Evolutionary conservation across 495 filamentous ascomycete genomes (phyloP), one percentile per base, ranked within the genome.

Genomic region (Aspergillus nidulans): DNA sequence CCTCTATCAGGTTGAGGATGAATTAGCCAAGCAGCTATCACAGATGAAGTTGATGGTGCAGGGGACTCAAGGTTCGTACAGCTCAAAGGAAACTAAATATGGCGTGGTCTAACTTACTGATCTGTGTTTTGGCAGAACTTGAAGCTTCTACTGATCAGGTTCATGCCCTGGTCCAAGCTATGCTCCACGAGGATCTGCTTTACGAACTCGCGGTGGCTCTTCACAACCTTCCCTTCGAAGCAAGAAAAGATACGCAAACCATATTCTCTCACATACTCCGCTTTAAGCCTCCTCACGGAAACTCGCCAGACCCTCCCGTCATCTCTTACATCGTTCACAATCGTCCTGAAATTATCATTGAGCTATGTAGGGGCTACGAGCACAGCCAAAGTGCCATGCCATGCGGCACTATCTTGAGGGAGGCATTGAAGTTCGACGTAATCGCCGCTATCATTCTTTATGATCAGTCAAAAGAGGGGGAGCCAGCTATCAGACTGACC

Each of bases 341-440:
- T 52, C 83, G 90, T 49, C 91, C 94, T 0, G 90, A 96, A 62
- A 85, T 96, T 15, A 79, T 97, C 38, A 76, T 95, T 45, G 89
- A 90, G 43, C 70, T 99, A 52, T 97, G 95, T 67, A 84, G 86
- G 41, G 91, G 91, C 23, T 99, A 97, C 64, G 85, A 89, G 51
- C 78, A 90, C 64, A 85, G 87, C 58, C 91, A 97, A 66, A 95
- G 92, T 72, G 90, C 92, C 3, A 91, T 94, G 66, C 89, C 89
- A 9, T 96, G 92, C 56, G 95, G 95, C 19, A 88, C 87, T 1
- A 90, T 97, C 3, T 76, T 99, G 44, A 81, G 92, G 39, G 95
- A 99, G 68, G 87, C 92, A 2, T 76, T 99, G 47, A 97, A 97
- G 69, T 89, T 87, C 65, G 91, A 97, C 64, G 82, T 86, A 8